Percentiles rank a stretch among this genome's conserved stretches.
Evolutionary conservation across 345 rosid genomes (phyloP).

Genomic region (Brassica rapa): DNA sequence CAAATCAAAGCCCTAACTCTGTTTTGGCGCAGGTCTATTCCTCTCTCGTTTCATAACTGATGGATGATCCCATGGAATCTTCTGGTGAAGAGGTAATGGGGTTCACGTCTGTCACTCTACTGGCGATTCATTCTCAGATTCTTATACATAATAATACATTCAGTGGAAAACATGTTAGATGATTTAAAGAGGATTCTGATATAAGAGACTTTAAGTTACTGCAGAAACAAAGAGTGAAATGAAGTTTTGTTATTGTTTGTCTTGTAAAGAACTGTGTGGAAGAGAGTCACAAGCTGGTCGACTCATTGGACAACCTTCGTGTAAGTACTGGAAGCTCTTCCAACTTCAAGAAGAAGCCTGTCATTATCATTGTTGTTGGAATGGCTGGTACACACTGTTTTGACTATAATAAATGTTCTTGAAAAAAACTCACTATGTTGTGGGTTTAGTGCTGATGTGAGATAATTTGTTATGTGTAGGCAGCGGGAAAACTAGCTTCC

Average conservation of each 20-base stretch:
- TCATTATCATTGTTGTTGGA: slow-evolving; percentile 71
- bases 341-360: slow-evolving; percentile 67
- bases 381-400: slow-evolving; percentile 62
- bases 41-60: slow-evolving; percentile 20
- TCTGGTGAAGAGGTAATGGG: slow-evolving; percentile 33
- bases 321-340: slow-evolving; percentile 49
- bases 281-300: slow-evolving; percentile 52
- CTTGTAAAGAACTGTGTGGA: slow-evolving; percentile 38
- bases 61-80: slow-evolving; percentile 60
- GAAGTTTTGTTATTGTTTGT: slow-evolving; percentile 2
- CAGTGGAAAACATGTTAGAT: background rate
- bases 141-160: background rate
- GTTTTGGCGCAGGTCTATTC: no score
- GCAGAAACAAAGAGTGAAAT: background rate
- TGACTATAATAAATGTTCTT: background rate
- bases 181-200: no score
- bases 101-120: background rate
- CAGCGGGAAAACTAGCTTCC: no score
- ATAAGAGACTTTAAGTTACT: background rate
- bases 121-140: background rate
- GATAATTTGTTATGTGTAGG: background rate
- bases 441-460: slow-evolving; percentile 7
- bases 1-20: no score
- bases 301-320: slow-evolving; percentile 60
- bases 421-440: background rate